phyloP scores from a whole-genome alignment of 495 filamentous ascomycete species.

The Tuber brumale region DNA sequence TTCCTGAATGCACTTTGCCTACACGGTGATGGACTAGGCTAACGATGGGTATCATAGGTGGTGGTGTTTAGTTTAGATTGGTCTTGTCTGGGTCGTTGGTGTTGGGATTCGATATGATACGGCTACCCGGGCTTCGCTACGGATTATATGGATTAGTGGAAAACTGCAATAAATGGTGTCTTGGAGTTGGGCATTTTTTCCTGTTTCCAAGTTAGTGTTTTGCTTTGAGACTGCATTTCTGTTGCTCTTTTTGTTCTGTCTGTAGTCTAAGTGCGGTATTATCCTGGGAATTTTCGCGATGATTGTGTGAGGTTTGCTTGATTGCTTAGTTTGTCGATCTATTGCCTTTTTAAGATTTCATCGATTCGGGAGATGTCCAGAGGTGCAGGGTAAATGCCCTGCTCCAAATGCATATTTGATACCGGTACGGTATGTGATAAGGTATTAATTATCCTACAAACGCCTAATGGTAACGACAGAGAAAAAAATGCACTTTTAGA shows the following conservation, averaged over 20 bases:
- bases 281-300: neutral
- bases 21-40: neutral
- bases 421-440: neutral
- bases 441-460: slow-evolving; percentile 4
- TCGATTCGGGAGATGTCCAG: neutral
- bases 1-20: neutral
- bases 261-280: neutral
- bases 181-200: slow-evolving; percentile 1
- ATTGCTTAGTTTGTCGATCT: neutral
- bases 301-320: neutral
- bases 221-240: neutral
- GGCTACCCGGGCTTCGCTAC: neutral
- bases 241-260: neutral
- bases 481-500: neutral
- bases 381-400: neutral
- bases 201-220: neutral
- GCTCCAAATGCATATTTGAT: neutral
- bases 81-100: neutral
- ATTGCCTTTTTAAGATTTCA: neutral
- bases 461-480: neutral
- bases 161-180: neutral
- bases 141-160: neutral
- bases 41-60: neutral
- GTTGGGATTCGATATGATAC: neutral
- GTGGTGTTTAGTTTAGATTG: neutral